Base-by-base conservation (phyloP, 208 protist genomes). In the Angomonas deanei region DNA sequence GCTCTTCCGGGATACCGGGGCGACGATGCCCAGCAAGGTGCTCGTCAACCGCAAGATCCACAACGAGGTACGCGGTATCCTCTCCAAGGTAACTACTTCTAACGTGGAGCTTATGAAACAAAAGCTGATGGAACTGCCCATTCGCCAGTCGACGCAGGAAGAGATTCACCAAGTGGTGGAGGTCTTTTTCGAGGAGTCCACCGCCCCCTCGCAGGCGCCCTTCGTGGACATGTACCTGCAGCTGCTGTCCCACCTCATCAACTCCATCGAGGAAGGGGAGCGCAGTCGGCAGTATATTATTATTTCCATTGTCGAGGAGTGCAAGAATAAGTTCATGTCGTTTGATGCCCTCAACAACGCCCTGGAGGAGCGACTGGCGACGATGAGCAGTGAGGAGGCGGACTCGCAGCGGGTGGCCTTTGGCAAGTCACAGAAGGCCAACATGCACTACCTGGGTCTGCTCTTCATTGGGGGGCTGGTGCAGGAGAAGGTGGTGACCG, bases 1-100 rank as follows among this genome's bases (percentile, higher is more conserved):
- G 19, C 55, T 94, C 8, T 92, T 94, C 61, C 68, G 72, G 26
- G 80, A 86, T 17, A 74, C 74, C 54, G 76, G 71, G 31, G 64
- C 72, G 0, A 69, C 83, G n/a, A 72, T 77, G 62, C 78, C 79
- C 8, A 86, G 77, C 11, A 81, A 84, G 74, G 78, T 90, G 58
- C 55, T 91, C 68, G 64, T 34, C 3, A 80, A 95, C 26, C 88
- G 88, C 27, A 86, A 82, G 66, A 71, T 95, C 31, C 72, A 88
- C 57, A 85, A 95, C 71, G 84, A 95, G 75, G 88, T 95, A 47
- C 74, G 87, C 10, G 88, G 88, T 60, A 92, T 95, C 64, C 62
- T 95, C 1, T 82, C 80, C n/a, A 84, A 80, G 55, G 84, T 95
- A 6, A 89, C 84, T 10, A 68, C 72, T n/a, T 59, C 58, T 4